Evolutionary conservation across 805 yeast genomes (phyloP), one percentile per base, ranked within the genome.

Genomic region (Ogataea saltuana): DNA sequence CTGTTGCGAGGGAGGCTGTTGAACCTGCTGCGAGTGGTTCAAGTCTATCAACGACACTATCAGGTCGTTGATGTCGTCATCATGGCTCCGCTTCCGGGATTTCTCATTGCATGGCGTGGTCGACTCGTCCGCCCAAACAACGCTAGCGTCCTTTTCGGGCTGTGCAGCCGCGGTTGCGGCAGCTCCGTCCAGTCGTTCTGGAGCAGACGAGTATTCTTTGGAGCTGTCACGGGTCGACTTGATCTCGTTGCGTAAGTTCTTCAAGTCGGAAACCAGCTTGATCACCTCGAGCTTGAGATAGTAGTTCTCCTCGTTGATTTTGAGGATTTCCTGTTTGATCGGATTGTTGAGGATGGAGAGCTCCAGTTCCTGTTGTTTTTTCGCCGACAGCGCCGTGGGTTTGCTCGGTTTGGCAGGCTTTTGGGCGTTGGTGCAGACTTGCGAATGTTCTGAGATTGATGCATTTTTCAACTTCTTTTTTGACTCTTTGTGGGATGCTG

Each of bases 261-360:
- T 72, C 53, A 73, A 58, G 48, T 70, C 74, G 9, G 71, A 61
- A 3, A 74, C 77, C 6, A 74, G 58, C 43, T 65, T 69, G 10
- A 74, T 69, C 6, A 74, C 68, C 48, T 74, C 74, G 26, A 66
- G 48, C 54, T 72, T 74, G 31, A 74, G 50, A 33, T 60, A 60
- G 46, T 69, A 67, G 49, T 74, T 74, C 45, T 74, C 78, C 46
- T 71, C 71, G 44, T 70, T 71, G 37, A 72, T 67, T 36, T 65
- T 65, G 35, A 65, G 45, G n/a, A 74, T 63, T 16, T 71, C 70
- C 21, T 58, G 62, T 39, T 70, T 73, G 12, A 70, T 46, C 1
- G 69, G 70, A 39, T 63, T 60, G 22, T 55, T 51, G 13, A 51
- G 41, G 11, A 63, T 54, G 10, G 56, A 51, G 25, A 32, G 18